phyloP scores from a whole-genome alignment of 2,329 filamentous ascomycete genomes.

The Cercospora nicotianae region DNA sequence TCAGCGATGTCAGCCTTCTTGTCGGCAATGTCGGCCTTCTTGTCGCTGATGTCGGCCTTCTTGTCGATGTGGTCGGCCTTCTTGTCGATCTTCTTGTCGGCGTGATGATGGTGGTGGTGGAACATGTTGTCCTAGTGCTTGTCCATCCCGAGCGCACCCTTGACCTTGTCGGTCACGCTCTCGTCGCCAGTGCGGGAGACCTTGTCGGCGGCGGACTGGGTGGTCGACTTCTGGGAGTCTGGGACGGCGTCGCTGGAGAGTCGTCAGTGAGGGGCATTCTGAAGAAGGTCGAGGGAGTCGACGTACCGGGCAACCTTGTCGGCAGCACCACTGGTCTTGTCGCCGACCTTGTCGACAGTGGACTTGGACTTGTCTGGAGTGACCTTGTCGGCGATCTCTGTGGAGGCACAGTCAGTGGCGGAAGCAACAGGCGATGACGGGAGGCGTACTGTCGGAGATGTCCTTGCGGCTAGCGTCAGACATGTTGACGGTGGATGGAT shows the following conservation, averaged over 20 bases:
- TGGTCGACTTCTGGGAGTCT: slow-evolving; percentile 56
- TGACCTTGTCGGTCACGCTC: slow-evolving; percentile 41
- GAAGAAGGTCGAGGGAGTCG: neutral
- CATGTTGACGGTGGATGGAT: slow-evolving; percentile 48
- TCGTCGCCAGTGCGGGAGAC: slow-evolving; percentile 41
- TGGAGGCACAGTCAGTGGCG: slow-evolving; percentile 19
- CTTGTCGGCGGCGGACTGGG: slow-evolving; percentile 56
- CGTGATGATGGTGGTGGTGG: slow-evolving; percentile 1
- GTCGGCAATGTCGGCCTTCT: neutral
- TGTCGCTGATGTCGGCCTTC: neutral
- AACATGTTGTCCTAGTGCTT: slow-evolving; percentile 28
- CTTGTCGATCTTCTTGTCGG: neutral
- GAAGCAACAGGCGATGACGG: neutral
- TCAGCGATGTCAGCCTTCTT: neutral
- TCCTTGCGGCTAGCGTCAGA: slow-evolving; percentile 64
- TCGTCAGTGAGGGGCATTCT: slow-evolving; percentile 26
- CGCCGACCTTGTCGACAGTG: slow-evolving; percentile 59
- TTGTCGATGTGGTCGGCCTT: neutral
- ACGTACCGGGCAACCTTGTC: slow-evolving; percentile 50
- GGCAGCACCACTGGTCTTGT: slow-evolving; percentile 55
- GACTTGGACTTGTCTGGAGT: slow-evolving; percentile 63
- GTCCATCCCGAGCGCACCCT: slow-evolving; percentile 49
- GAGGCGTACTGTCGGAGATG: slow-evolving; percentile 50
- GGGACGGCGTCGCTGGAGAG: slow-evolving; percentile 47
- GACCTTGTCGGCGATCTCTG: slow-evolving; percentile 58